Percentiles rank a stretch among this genome's conserved stretches.
Evolutionary conservation across 768 basidiomycete genomes (phyloP).

Genomic region (Pleurotus ostreatus): DNA sequence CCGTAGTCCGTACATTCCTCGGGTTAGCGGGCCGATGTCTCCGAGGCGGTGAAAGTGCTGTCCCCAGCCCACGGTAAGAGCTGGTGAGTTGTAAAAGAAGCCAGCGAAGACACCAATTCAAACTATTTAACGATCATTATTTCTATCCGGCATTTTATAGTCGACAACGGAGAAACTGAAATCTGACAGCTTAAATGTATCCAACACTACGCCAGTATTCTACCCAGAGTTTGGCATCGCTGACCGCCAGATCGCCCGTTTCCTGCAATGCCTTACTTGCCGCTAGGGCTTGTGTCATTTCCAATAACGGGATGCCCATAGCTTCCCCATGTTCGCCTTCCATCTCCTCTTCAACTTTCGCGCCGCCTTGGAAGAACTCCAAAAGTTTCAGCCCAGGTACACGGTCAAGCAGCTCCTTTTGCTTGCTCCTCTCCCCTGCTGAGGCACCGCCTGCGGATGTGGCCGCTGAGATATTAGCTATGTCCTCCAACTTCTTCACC

Average conservation of each 20-base stretch:
- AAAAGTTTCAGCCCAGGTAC: slow-evolving; percentile 13
- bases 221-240: slow-evolving; percentile 10
- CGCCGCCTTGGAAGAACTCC: slow-evolving; percentile 11
- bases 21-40: too few relatives aligned
- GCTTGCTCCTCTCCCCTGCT: not conserved
- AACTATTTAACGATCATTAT: too few relatives aligned
- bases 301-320: slow-evolving; percentile 12
- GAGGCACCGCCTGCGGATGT: not conserved
- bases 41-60: too few relatives aligned
- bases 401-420: not conserved
- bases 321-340: slow-evolving; percentile 5
- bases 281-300: slow-evolving; percentile 3
- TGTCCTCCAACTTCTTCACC: slow-evolving; percentile 13
- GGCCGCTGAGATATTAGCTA: not conserved
- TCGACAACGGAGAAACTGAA: too few relatives aligned
- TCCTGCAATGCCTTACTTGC: not conserved
- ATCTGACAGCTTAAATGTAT: not conserved
- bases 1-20: too few relatives aligned
- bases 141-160: too few relatives aligned
- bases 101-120: too few relatives aligned
- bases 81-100: too few relatives aligned
- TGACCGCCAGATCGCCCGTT: not conserved
- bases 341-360: not conserved
- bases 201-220: slow-evolving; percentile 10
- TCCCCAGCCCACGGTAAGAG: too few relatives aligned